Conservation (phyloP, 352 stramenopile species). For the Phytophthora crassamura region DNA sequence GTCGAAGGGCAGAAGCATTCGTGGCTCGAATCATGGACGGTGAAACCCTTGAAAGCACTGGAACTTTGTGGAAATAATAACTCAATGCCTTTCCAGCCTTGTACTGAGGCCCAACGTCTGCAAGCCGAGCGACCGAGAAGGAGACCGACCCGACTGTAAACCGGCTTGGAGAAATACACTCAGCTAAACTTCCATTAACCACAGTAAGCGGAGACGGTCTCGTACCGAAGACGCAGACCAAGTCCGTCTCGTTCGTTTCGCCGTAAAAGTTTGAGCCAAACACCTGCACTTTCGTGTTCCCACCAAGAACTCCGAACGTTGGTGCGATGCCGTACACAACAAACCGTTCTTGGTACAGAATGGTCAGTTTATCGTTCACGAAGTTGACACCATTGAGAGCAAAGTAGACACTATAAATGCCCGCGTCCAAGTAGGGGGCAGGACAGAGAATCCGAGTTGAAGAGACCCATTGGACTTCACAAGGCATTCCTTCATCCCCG, state of each 20-base stretch:
- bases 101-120: background rate
- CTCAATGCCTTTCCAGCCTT: background rate
- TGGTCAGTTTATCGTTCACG: conserved; percentile 39
- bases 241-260: conserved; percentile 18
- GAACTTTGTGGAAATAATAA: conserved; percentile 32
- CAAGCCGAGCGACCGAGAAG: conserved; percentile 32
- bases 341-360: conserved; percentile 54
- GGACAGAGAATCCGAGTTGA: conserved; percentile 40
- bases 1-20: conserved; percentile 12
- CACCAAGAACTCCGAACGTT: conserved; percentile 48
- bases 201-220: conserved; percentile 23
- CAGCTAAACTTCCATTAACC: conserved; percentile 25
- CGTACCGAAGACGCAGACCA: conserved; percentile 47
- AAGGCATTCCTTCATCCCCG: conserved; percentile 18
- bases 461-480: conserved; percentile 38
- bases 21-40: conserved; percentile 28
- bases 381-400: conserved; percentile 58
- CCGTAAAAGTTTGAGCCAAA: conserved; percentile 31
- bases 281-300: conserved; percentile 48
- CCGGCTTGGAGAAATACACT: conserved; percentile 34
- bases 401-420: conserved; percentile 51
- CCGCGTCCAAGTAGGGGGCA: conserved; percentile 38
- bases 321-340: conserved; percentile 45
- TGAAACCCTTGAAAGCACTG: conserved; percentile 18
- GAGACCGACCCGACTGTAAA: conserved; percentile 7